These are phyloP conservation scores for Sarocladium oryzae DNA, from an alignment of 2,329 filamentous ascomycete genomes.

Conservation along the genomic window DNA sequence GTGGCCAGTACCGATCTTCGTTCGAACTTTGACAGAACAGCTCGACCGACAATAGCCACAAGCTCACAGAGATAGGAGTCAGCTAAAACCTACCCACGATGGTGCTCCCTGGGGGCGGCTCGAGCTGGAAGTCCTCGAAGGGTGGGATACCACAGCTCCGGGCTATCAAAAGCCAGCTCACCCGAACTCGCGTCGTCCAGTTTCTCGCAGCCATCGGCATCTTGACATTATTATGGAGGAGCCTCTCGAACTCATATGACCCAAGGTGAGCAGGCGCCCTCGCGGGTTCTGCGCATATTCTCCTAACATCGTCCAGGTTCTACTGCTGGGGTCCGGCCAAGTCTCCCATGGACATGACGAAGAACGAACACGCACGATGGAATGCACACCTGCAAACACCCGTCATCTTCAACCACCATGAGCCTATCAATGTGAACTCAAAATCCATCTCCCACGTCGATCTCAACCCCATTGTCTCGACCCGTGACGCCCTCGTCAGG, in stretches of 20 bases:
- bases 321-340: slow-evolving; percentile 96
- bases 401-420: slow-evolving; percentile 93
- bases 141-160: slow-evolving; percentile 64
- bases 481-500: slow-evolving; percentile 69
- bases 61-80: no score
- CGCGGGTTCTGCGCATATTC: no score
- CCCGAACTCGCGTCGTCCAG: slow-evolving; percentile 71
- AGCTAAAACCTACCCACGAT: slow-evolving; percentile 51
- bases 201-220: slow-evolving; percentile 64
- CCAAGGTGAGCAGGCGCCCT: slow-evolving; percentile 61
- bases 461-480: slow-evolving; percentile 79
- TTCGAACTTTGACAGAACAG: no score
- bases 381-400: slow-evolving; percentile 83
- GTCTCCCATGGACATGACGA: slow-evolving; percentile 90
- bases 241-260: slow-evolving; percentile 79
- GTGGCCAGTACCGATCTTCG: no score
- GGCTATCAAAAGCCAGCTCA: slow-evolving; percentile 63
- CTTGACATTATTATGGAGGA: slow-evolving; percentile 80
- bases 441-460: slow-evolving; percentile 72
- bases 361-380: slow-evolving; percentile 89
- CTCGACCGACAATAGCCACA: no score
- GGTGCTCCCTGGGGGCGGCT: slow-evolving; percentile 84
- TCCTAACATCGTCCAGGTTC: slow-evolving; percentile 56
- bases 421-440: slow-evolving; percentile 76
- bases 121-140: slow-evolving; percentile 70